These are phyloP conservation scores for Hypoxylon fragiforme DNA, from an alignment of 495 filamentous ascomycete genomes.

Conservation along the genomic window DNA sequence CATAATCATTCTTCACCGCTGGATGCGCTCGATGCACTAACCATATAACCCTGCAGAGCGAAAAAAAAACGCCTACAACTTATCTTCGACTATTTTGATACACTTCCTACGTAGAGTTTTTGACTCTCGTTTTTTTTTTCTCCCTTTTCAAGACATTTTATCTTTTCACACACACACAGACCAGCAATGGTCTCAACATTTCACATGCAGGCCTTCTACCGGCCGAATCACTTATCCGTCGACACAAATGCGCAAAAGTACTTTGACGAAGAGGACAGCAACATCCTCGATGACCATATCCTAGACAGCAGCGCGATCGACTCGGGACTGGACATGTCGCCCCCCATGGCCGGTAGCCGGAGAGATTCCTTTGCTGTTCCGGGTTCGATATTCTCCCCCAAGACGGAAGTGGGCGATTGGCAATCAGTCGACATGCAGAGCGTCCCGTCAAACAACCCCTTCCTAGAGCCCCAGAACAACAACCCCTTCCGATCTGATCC, in stretches of 20 bases:
- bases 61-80: too few relatives aligned
- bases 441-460: conserved; percentile 61
- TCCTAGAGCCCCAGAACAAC: conserved; percentile 60
- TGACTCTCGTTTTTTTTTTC: conserved; percentile 17
- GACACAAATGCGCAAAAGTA: conserved; percentile 63
- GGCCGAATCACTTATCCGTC: conserved; percentile 62
- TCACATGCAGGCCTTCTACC: conserved; percentile 63
- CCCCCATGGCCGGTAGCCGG: conserved; percentile 66
- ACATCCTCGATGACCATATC: conserved; percentile 83
- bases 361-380: conserved; percentile 72
- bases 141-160: conserved; percentile 5
- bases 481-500: conserved; percentile 45
- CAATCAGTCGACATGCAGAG: conserved; percentile 62
- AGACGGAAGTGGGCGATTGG: conserved; percentile 67
- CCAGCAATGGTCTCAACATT: conserved; percentile 55
- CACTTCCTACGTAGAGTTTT: conserved; percentile 19
- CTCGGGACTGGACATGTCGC: conserved; percentile 69
- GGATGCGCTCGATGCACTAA: conserved; percentile 42
- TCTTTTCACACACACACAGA: conserved; percentile 33
- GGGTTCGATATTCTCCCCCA: conserved; percentile 71
- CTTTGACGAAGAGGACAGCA: conserved; percentile 79
- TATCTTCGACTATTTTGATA: conserved; percentile 33
- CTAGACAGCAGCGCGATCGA: conserved; percentile 67
- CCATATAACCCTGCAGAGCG: conserved; percentile 37
- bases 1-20: conserved; percentile 33